These are phyloP conservation scores for Kodamaea fungicola DNA, from an alignment of 1,139 yeast species.

Conservation along the genomic window DNA sequence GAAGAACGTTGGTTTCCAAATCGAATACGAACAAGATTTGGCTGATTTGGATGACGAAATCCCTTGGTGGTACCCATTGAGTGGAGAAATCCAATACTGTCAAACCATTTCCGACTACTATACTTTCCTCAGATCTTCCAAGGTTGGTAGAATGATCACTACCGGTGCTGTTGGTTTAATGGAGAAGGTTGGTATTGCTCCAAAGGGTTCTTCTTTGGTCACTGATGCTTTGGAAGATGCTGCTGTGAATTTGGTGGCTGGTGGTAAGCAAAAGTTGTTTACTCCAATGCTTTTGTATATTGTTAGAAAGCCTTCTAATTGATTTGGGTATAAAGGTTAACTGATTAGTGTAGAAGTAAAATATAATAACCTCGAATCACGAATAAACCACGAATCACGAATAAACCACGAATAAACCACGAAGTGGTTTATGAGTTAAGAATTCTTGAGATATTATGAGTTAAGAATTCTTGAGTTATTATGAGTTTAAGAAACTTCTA, in stretches of 20 bases:
- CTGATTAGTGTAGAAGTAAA: no score
- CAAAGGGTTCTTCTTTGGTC: constrained; percentile 89
- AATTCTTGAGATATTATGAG: no score
- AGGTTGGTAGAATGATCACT: constrained; percentile 80
- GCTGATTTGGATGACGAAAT: constrained; percentile 80
- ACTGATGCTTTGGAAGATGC: constrained; percentile 95
- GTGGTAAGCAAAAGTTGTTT: constrained; percentile 84
- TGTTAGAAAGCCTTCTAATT: constrained; percentile 65
- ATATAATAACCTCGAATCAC: no score
- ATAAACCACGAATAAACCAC: no score
- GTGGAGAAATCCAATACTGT: constrained; percentile 88
- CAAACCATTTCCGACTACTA: constrained; percentile 76
- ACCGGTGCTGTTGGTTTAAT: constrained; percentile 73
- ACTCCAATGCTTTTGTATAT: constrained; percentile 96
- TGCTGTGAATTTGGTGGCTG: constrained; percentile 90
- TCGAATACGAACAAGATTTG: constrained; percentile 72
- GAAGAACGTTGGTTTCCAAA: constrained; percentile 81
- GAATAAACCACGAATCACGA: no score
- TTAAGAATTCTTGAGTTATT: no score
- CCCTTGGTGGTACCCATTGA: constrained; percentile 97
- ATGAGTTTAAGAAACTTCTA: no score
- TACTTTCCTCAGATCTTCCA: constrained; percentile 88
- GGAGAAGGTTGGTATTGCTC: constrained; percentile 86
- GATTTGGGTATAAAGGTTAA: not conserved
- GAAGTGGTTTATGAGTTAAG: no score